Evolutionary conservation across 106 monocot species (phyloP).

Genomic region (Allium fistulosum): DNA sequence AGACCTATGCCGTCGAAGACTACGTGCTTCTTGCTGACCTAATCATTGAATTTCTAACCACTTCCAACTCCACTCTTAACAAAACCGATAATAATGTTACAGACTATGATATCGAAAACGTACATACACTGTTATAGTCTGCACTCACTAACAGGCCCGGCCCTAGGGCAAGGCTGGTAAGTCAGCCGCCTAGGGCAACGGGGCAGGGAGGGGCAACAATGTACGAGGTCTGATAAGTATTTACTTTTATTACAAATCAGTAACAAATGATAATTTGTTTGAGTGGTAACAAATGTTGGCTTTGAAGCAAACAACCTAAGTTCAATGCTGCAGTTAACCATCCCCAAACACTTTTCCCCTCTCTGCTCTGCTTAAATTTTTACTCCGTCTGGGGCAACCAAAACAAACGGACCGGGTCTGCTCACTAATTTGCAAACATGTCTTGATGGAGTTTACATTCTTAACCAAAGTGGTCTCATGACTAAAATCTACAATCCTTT

Average conservation of each 20-base stretch:
- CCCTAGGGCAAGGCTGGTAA: too few relatives aligned
- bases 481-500: conserved; percentile 18
- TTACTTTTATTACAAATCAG: background rate
- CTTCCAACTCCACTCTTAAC: background rate
- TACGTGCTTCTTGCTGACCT: background rate
- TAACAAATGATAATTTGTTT: background rate
- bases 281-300: too few relatives aligned
- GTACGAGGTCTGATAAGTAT: too few relatives aligned
- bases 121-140: background rate
- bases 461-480: conserved; percentile 12
- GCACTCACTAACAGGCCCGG: too few relatives aligned
- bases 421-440: background rate
- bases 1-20: background rate
- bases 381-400: too few relatives aligned
- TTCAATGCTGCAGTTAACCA: too few relatives aligned
- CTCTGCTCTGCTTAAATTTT: background rate
- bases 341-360: background rate
- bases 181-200: too few relatives aligned
- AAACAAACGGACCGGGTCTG: too few relatives aligned
- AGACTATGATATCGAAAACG: background rate
- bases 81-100: background rate
- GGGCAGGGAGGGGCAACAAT: too few relatives aligned
- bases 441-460: conserved; percentile 17
- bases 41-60: background rate
- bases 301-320: too few relatives aligned